Conservation (phyloP, 1,139 yeast genomes). For the Yamadazyma membranifaciens region DNA sequence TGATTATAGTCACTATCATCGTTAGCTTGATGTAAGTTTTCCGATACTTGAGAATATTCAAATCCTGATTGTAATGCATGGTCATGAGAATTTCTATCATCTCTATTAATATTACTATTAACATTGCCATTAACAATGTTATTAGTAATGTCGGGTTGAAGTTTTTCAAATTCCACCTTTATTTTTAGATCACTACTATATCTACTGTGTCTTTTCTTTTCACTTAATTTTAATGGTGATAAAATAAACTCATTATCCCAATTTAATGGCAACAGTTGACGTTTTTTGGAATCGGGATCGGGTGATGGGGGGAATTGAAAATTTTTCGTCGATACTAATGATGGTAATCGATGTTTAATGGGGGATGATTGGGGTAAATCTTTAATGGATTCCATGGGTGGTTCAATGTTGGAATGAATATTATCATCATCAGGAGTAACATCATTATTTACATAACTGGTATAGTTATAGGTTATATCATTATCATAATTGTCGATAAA, state of each 20-base stretch:
- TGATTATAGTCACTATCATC: slow-evolving; percentile 8
- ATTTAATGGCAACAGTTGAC: slow-evolving; percentile 36
- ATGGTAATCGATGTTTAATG: slow-evolving; percentile 15
- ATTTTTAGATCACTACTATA: slow-evolving; percentile 47
- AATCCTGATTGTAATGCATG: background rate
- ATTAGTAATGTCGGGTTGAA: background rate
- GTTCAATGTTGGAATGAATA: slow-evolving; percentile 2
- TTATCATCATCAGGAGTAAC: slow-evolving; percentile 4
- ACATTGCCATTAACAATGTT: background rate
- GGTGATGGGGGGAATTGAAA: slow-evolving; percentile 36
- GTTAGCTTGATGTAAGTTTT: slow-evolving; percentile 3
- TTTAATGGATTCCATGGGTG: background rate
- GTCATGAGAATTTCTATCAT: slow-evolving; percentile 7
- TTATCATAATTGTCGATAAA: slow-evolving; percentile 3
- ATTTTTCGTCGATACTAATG: slow-evolving; percentile 15
- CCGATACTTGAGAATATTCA: slow-evolving; percentile 14
- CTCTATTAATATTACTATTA: background rate
- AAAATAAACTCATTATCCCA: slow-evolving; percentile 38
- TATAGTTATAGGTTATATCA: slow-evolving; percentile 9
- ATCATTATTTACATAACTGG: slow-evolving; percentile 12
- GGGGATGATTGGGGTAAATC: slow-evolving; percentile 17
- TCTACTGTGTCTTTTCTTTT: slow-evolving; percentile 30
- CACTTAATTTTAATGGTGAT: slow-evolving; percentile 42
- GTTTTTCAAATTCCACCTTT: slow-evolving; percentile 42
- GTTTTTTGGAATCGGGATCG: slow-evolving; percentile 27